These are phyloP conservation scores for Coleophoma crateriformis DNA, from an alignment of 2,329 filamentous ascomycete species.

Conservation along the genomic window DNA sequence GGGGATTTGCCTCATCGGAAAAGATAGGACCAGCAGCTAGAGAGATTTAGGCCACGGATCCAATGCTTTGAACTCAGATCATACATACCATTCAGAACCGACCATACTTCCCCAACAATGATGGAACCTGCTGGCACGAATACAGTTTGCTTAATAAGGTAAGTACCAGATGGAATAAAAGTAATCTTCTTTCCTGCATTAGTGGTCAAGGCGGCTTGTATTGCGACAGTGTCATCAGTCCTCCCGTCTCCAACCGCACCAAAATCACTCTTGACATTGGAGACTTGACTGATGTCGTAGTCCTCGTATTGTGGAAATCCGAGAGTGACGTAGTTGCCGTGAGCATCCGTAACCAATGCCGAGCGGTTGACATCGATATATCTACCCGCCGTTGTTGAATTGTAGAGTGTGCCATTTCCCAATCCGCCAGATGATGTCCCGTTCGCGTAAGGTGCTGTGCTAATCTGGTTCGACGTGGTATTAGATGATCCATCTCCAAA, in stretches of 20 bases:
- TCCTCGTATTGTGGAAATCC: slow-evolving; percentile 35
- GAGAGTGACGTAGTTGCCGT: slow-evolving; percentile 34
- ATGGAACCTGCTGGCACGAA: slow-evolving; percentile 39
- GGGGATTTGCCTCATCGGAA: slow-evolving; percentile 33
- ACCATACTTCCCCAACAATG: slow-evolving; percentile 49
- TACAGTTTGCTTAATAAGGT: slow-evolving; percentile 39
- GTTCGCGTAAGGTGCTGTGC: not conserved
- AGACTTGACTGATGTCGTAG: slow-evolving; percentile 32
- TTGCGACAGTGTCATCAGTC: slow-evolving; percentile 5
- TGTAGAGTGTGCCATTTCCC: not conserved
- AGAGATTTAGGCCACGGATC: not conserved
- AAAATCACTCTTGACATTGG: slow-evolving; percentile 38
- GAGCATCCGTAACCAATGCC: slow-evolving; percentile 23
- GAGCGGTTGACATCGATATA: not conserved
- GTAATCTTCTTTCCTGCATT: slow-evolving; percentile 30
- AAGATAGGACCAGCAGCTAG: slow-evolving; percentile 33
- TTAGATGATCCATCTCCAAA: not conserved
- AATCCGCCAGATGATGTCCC: not conserved
- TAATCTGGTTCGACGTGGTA: not conserved
- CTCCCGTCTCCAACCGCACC: slow-evolving; percentile 7
- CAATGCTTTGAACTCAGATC: not conserved
- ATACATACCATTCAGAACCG: slow-evolving; percentile 37
- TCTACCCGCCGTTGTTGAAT: not conserved
- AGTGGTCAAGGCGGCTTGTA: slow-evolving; percentile 2
- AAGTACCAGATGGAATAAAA: slow-evolving; percentile 36